phyloP scores from a whole-genome alignment of 2,329 filamentous ascomycete species.

The Alternaria alternata region DNA sequence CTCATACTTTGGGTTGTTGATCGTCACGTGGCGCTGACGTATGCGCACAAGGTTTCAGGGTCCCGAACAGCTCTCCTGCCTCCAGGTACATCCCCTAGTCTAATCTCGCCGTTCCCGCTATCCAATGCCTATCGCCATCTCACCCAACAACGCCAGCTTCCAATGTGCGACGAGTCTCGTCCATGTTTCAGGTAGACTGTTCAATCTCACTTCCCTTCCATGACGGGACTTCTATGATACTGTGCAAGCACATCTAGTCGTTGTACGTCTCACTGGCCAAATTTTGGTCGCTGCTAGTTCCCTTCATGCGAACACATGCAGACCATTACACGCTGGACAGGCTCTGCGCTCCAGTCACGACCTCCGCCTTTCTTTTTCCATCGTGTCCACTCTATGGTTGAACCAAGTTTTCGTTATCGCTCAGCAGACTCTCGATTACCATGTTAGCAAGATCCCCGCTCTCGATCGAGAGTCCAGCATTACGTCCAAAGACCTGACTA shows the following conservation, averaged over 20 bases:
- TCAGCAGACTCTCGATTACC: slow-evolving; percentile 1
- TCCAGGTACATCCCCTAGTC: slow-evolving; percentile 10
- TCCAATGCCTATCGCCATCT: background rate
- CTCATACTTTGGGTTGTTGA: slow-evolving; percentile 11
- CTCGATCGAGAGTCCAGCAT: slow-evolving; percentile 6
- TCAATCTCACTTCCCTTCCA: background rate
- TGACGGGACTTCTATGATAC: background rate
- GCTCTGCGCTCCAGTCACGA: background rate
- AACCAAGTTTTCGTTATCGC: background rate
- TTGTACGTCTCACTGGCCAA: background rate
- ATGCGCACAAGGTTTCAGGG: slow-evolving; percentile 2
- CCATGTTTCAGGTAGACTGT: background rate
- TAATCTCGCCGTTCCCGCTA: background rate
- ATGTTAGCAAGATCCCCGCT: background rate
- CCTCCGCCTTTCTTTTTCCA: background rate
- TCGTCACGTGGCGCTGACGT: slow-evolving; percentile 20
- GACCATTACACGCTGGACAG: background rate
- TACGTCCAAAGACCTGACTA: background rate
- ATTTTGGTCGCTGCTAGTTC: background rate
- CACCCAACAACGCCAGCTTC: slow-evolving; percentile 5
- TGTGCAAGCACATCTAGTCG: background rate
- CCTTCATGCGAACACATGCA: background rate
- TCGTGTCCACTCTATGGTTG: background rate
- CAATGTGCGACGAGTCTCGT: background rate
- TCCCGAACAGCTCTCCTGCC: background rate